Conservation (phyloP, 805 yeast species). For the Zygosaccharomyces gambellarensis region DNA sequence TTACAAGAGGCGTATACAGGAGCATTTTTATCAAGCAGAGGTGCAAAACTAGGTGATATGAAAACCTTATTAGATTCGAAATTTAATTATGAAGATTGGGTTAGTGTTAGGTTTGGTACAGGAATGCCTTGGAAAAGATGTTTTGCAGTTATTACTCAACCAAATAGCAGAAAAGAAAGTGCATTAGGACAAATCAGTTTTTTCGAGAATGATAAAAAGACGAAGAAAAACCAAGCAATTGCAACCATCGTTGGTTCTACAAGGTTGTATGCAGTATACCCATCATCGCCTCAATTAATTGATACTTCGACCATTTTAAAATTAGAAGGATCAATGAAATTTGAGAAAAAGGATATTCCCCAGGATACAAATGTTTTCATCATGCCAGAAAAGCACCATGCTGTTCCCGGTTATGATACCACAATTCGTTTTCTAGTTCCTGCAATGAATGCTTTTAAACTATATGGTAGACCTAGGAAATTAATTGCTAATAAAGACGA, state of each 20-base stretch:
- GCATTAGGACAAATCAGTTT: slow-evolving; percentile 66
- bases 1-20: slow-evolving; percentile 97
- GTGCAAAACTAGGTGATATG: slow-evolving; percentile 81
- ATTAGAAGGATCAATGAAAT: slow-evolving; percentile 73
- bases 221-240: slow-evolving; percentile 65
- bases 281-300: slow-evolving; percentile 73
- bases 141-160: slow-evolving; percentile 80
- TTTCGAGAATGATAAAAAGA: slow-evolving; percentile 73
- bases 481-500: slow-evolving; percentile 55
- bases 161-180: slow-evolving; percentile 42
- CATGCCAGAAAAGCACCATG: slow-evolving; percentile 68
- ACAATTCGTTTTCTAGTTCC: slow-evolving; percentile 68
- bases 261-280: slow-evolving; percentile 86
- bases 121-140: slow-evolving; percentile 98
- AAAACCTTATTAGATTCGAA: slow-evolving; percentile 79
- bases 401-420: slow-evolving; percentile 67
- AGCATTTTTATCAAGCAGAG: slow-evolving; percentile 86
- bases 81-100: slow-evolving; percentile 90
- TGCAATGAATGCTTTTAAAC: slow-evolving; percentile 60
- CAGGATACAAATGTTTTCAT: slow-evolving; percentile 47
- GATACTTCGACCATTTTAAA: slow-evolving; percentile 87
- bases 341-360: slow-evolving; percentile 46
- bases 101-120: slow-evolving; percentile 86
- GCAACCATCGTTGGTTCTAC: slow-evolving; percentile 69
- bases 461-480: slow-evolving; percentile 70